Conservation (phyloP, 352 stramenopile species). For the Globisporangium acanthophoron region DNA sequence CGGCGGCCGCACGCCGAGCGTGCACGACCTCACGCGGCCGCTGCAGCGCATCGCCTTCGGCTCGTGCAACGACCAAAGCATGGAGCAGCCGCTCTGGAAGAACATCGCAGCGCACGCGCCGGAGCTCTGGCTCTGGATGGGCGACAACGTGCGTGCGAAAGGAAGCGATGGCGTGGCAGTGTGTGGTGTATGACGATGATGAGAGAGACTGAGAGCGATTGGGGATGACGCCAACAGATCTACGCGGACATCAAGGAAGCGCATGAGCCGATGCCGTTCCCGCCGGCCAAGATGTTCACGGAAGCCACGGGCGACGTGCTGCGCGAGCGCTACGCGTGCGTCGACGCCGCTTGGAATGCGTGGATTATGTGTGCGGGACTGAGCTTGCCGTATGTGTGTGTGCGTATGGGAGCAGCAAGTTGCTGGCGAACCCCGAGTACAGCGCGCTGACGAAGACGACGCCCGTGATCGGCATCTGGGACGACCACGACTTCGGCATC, state of each 20-base stretch:
- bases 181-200: neutral
- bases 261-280: constrained; percentile 35
- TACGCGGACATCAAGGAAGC: constrained; percentile 67
- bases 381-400: constrained; percentile 1
- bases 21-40: constrained; percentile 42
- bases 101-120: constrained; percentile 52
- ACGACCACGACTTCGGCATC: constrained; percentile 91
- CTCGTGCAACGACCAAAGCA: constrained; percentile 86
- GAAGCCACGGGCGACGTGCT: constrained; percentile 47
- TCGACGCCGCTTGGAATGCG: neutral
- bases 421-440: constrained; percentile 65
- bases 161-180: neutral
- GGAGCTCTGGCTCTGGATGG: constrained; percentile 85
- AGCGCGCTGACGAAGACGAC: constrained; percentile 45
- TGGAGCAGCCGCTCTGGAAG: constrained; percentile 71
- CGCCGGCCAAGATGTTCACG: constrained; percentile 54
- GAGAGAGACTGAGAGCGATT: neutral
- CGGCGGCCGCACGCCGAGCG: constrained; percentile 12
- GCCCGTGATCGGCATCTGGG: constrained; percentile 84
- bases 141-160: constrained; percentile 60
- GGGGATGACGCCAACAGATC: constrained; percentile 28
- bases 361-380: neutral
- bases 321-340: constrained; percentile 54
- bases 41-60: constrained; percentile 67
- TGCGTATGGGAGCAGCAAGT: constrained; percentile 28